Conservation (phyloP, 1,139 yeast species). For the Pichia sp. region DNA sequence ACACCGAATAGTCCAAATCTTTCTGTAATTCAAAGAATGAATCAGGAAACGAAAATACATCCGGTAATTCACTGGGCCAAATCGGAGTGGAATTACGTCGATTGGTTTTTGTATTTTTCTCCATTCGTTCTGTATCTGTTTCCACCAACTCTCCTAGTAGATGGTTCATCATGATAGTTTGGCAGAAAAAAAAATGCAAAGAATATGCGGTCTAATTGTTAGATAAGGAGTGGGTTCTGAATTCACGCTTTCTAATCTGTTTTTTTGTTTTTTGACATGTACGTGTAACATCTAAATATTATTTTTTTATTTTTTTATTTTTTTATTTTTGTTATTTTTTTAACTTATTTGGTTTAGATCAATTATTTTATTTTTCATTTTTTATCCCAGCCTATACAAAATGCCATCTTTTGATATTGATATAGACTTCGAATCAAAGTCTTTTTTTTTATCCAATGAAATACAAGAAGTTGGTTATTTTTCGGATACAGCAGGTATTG, state of each 20-base stretch:
- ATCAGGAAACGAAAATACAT: slow-evolving; percentile 10
- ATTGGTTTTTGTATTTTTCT: neutral
- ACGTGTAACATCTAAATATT: too few relatives aligned
- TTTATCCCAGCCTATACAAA: neutral
- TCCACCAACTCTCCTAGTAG: neutral
- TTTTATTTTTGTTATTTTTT: too few relatives aligned
- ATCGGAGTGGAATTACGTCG: slow-evolving; percentile 4
- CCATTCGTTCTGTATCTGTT: neutral
- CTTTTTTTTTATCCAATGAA: neutral
- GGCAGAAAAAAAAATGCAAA: neutral
- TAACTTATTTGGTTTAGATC: too few relatives aligned
- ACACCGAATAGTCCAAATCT: slow-evolving; percentile 7
- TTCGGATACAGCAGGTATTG: slow-evolving; percentile 5
- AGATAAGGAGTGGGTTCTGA: neutral
- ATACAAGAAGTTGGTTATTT: slow-evolving; percentile 7
- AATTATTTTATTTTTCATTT: neutral
- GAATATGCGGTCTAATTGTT: neutral
- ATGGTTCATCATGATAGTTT: neutral
- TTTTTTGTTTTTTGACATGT: neutral
- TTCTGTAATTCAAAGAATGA: slow-evolving; percentile 12
- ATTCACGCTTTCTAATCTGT: too few relatives aligned
- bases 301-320: neutral
- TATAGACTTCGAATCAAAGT: neutral
- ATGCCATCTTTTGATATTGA: neutral
- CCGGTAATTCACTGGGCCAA: slow-evolving; percentile 12